Evolutionary conservation across 192 early-diverging fungal genomes (phyloP).

Genomic region (Gonapodya prolifera): DNA sequence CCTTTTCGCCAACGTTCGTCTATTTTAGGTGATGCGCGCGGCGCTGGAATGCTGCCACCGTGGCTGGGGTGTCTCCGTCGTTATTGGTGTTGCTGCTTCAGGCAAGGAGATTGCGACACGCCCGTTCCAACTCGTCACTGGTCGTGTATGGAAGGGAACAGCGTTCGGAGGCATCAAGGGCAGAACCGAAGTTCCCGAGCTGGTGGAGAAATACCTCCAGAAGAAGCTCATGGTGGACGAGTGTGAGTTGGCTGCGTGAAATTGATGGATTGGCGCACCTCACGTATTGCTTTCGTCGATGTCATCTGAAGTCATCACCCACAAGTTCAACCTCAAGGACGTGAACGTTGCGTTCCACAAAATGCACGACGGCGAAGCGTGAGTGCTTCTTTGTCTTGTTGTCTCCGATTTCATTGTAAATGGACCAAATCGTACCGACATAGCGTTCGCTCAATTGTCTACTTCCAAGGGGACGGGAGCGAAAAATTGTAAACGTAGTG

Average conservation of each 20-base stretch:
- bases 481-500: neutral
- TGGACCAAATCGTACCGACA: neutral
- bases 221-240: slow-evolving; percentile 83
- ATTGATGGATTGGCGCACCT: neutral
- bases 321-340: slow-evolving; percentile 63
- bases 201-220: slow-evolving; percentile 76
- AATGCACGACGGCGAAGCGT: slow-evolving; percentile 56
- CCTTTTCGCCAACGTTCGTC: neutral
- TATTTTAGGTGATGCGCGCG: slow-evolving; percentile 72
- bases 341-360: slow-evolving; percentile 89
- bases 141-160: slow-evolving; percentile 88
- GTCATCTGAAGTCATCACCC: slow-evolving; percentile 42
- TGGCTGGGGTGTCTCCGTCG: slow-evolving; percentile 83
- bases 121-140: slow-evolving; percentile 93
- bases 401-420: neutral
- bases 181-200: slow-evolving; percentile 68
- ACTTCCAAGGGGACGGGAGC: neutral
- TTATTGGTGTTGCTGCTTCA: slow-evolving; percentile 84
- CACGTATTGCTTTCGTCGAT: neutral
- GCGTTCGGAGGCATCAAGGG: slow-evolving; percentile 98
- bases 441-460: neutral
- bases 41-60: slow-evolving; percentile 85
- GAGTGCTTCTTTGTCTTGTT: neutral
- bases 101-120: slow-evolving; percentile 87
- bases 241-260: slow-evolving; percentile 22